These are phyloP conservation scores for Neurospora sp. DNA, from an alignment of 495 filamentous ascomycete genomes.

Conservation along the genomic window DNA sequence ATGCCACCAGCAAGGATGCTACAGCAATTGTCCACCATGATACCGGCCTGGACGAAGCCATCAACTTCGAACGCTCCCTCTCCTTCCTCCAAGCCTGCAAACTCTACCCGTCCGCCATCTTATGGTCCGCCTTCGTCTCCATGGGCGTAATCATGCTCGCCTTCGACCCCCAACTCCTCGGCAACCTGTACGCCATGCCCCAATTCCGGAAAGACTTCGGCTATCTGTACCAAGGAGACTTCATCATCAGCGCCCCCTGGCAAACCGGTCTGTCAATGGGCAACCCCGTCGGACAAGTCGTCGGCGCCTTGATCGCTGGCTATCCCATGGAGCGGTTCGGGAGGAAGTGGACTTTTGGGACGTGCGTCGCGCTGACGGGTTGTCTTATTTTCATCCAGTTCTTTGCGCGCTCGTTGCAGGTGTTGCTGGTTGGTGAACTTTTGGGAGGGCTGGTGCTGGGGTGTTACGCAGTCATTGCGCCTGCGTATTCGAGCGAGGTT, in stretches of 20 bases:
- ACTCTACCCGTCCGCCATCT: constrained; percentile 32
- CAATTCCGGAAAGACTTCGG: constrained; percentile 37
- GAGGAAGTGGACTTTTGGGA: constrained; percentile 34
- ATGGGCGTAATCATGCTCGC: constrained; percentile 37
- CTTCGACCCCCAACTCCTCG: constrained; percentile 33
- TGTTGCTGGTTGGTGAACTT: constrained; percentile 40
- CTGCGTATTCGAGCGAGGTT: constrained; percentile 55
- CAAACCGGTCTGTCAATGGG: constrained; percentile 38
- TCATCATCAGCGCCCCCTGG: constrained; percentile 30
- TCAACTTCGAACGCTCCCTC: constrained; percentile 23
- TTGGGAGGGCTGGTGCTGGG: constrained; percentile 44
- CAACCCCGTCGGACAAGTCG: constrained; percentile 34
- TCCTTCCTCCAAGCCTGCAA: constrained; percentile 24
- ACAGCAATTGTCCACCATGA: too few species aligned
- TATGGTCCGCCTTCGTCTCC: constrained; percentile 33
- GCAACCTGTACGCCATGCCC: constrained; percentile 36
- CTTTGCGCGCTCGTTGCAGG: constrained; percentile 35
- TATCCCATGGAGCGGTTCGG: constrained; percentile 38
- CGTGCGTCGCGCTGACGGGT: constrained; percentile 30
- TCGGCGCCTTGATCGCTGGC: constrained; percentile 36
- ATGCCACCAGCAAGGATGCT: background rate
- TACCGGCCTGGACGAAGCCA: constrained; percentile 18
- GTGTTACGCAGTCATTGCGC: constrained; percentile 44
- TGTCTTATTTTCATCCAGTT: constrained; percentile 48
- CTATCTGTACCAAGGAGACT: constrained; percentile 19